Evolutionary conservation across 352 stramenopile genomes (phyloP), one percentile per base, ranked within the genome.

Genomic region (Phytophthora niederhauseri): DNA sequence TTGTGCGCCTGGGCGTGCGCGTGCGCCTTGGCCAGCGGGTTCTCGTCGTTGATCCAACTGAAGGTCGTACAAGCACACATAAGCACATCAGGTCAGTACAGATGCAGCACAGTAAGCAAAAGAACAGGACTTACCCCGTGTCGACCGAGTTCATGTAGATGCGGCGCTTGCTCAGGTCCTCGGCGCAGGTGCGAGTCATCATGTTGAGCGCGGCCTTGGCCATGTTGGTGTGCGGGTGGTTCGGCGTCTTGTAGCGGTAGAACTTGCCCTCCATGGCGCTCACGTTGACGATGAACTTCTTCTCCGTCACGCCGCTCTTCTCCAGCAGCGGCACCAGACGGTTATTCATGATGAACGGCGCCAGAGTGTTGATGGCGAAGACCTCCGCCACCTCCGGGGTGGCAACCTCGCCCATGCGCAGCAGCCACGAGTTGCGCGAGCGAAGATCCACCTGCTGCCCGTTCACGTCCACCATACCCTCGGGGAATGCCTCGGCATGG

Each of bases 131-230:
- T 67, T 72, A 93, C 78, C 97, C 97, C 17, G 97, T 99, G 81
- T 99, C 97, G n/a, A 99, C 95, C 43, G 90, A 96, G 70, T 98
- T 99, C 97, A 99, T 99, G 73, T 92, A 99, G 63, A 99, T 98
- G 60, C 85, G 73, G 9, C 91, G 86, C 73, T 97, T 98, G 55
- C 91, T 96, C 74, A 99, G 75, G 75, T 99, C 96, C 70, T 98
- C 93, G 0, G 95, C 92, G 30, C 91, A 98, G 6, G 97, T 99
- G 15, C 96, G 83, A n/a, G 97, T 99, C 77, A 99, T 97, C 97
- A 99, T 99, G 78, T 99, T 99, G 58, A 99, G 85, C 36, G 96
- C 96, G 3, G 97, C 96, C 80, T 99, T 99, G 26, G 97, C 97
- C 94, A 99, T 99, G 86, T 99, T 99, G 19, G 97, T 99, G 76